phyloP scores from a whole-genome alignment of 108 stramenopile species.

The Heterococcus sp. region DNA sequence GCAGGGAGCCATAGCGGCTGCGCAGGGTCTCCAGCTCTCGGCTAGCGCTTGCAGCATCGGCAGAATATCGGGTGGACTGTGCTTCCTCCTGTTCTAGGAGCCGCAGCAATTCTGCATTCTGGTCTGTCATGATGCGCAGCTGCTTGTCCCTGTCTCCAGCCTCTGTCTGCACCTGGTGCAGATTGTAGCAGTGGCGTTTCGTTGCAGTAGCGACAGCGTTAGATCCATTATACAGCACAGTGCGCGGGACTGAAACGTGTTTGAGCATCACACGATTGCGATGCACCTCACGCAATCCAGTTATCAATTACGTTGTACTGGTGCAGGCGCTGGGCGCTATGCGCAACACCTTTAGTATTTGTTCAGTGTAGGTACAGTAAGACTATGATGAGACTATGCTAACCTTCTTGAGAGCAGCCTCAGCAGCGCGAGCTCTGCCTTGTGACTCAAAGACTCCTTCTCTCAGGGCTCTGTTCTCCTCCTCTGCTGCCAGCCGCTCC shows the following conservation, averaged over 20 bases:
- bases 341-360: too few relatives aligned
- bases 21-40: constrained; percentile 20
- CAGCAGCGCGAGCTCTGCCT: constrained; percentile 58
- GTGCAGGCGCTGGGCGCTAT: too few relatives aligned
- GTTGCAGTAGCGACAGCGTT: too few relatives aligned
- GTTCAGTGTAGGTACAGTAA: too few relatives aligned
- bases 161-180: constrained; percentile 60
- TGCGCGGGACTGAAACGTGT: too few relatives aligned
- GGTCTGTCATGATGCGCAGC: constrained; percentile 70
- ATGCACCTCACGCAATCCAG: too few relatives aligned
- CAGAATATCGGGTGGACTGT: too few relatives aligned
- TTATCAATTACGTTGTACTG: too few relatives aligned
- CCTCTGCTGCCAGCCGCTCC: constrained; percentile 41
- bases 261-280: too few relatives aligned
- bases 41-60: constrained; percentile 27
- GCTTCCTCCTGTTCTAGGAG: constrained; percentile 75
- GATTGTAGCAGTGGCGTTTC: too few relatives aligned
- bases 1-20: constrained; percentile 61
- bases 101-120: constrained; percentile 76
- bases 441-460: constrained; percentile 66
- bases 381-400: too few relatives aligned
- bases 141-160: constrained; percentile 63
- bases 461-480: constrained; percentile 64
- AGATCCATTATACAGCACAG: too few relatives aligned
- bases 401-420: constrained; percentile 59